Conservation (phyloP, 1,139 yeast species). For the Pichia terricola region DNA sequence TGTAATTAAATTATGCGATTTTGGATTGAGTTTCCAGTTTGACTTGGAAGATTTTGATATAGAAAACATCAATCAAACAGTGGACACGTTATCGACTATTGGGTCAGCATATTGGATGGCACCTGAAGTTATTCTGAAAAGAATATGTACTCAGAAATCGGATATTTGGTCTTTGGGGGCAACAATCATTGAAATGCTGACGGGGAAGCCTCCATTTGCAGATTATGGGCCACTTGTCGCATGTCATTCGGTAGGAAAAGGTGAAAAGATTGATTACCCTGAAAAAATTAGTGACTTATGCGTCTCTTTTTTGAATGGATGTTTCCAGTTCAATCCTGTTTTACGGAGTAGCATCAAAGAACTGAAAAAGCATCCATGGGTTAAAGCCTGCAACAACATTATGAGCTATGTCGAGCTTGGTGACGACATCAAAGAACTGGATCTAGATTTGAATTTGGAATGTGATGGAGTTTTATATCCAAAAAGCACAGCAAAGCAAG, state of each 20-base stretch:
- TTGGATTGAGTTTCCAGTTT: constrained; percentile 57
- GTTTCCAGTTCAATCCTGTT: constrained; percentile 71
- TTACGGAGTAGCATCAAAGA: constrained; percentile 48
- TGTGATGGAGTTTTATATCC: too few species aligned
- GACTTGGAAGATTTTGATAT: constrained; percentile 3
- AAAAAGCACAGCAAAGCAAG: too few species aligned
- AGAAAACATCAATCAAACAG: background rate
- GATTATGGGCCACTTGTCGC: constrained; percentile 80
- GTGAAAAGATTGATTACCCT: constrained; percentile 74
- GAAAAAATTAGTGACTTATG: constrained; percentile 36
- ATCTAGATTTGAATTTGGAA: too few species aligned
- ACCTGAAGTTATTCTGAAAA: constrained; percentile 58
- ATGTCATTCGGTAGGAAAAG: constrained; percentile 85
- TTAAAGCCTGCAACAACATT: constrained; percentile 18
- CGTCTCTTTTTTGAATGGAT: constrained; percentile 61
- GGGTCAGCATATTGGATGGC: constrained; percentile 91
- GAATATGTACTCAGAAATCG: constrained; percentile 45
- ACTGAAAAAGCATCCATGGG: constrained; percentile 58
- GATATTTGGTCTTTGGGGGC: constrained; percentile 96
- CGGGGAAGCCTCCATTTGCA: constrained; percentile 84
- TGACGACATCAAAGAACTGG: background rate
- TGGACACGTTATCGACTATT: constrained; percentile 4
- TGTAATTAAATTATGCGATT: constrained; percentile 62
- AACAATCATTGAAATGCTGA: constrained; percentile 75
- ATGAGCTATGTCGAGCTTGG: background rate